Conservation (phyloP, 2,329 filamentous ascomycete genomes). For the Penicillium sp. region DNA sequence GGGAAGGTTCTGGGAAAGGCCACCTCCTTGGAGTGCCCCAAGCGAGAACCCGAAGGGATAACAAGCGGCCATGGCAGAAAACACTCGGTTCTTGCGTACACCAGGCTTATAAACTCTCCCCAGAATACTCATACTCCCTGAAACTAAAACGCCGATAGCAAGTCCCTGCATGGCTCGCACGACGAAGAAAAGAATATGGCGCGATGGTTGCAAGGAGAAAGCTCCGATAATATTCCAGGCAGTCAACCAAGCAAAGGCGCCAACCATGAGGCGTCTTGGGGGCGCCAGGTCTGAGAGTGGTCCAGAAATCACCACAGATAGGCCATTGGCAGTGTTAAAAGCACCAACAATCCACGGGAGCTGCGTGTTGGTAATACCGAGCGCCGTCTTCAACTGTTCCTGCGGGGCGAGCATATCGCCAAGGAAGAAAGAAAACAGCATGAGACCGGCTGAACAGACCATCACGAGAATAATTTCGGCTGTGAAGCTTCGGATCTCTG, state of each 20-base stretch:
- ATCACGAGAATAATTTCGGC: constrained; percentile 43
- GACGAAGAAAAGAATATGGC: constrained; percentile 38
- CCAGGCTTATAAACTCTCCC: constrained; percentile 49
- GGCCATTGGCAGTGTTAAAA: constrained; percentile 43
- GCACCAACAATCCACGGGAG: constrained; percentile 47
- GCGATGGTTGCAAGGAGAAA: constrained; percentile 38
- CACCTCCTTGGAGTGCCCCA: constrained; percentile 46
- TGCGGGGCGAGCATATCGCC: constrained; percentile 46
- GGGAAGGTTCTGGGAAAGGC: constrained; percentile 37
- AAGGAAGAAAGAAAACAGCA: constrained; percentile 45
- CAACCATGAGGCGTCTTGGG: constrained; percentile 44
- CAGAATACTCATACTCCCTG: constrained; percentile 51
- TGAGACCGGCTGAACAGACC: constrained; percentile 45
- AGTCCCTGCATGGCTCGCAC: constrained; percentile 48
- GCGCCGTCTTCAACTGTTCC: constrained; percentile 35
- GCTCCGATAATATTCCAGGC: constrained; percentile 42
- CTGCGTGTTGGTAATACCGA: constrained; percentile 42
- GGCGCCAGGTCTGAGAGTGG: constrained; percentile 41
- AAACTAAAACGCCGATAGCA: constrained; percentile 50
- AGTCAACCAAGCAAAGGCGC: constrained; percentile 44
- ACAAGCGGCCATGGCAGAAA: constrained; percentile 50
- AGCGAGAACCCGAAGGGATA: constrained; percentile 48
- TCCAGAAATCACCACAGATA: constrained; percentile 44
- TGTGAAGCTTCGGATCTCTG: constrained; percentile 41
- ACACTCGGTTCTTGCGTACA: constrained; percentile 49